Conservation (phyloP, 805 yeast genomes). For the Yamadazyma ubonensis region DNA sequence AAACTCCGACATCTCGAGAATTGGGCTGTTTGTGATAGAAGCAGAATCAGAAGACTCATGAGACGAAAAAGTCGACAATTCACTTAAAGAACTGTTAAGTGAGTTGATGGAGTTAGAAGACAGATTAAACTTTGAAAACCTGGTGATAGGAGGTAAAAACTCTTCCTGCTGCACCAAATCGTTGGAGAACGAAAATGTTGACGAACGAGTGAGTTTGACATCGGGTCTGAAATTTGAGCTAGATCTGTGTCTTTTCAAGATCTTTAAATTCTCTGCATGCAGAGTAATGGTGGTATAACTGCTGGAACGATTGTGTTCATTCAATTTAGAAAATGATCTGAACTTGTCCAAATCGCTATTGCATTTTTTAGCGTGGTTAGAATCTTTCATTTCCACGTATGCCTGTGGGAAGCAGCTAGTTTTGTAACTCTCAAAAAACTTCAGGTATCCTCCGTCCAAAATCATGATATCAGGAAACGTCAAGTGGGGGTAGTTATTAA, state of each 20-base stretch:
- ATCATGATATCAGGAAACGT: slow-evolving; percentile 87
- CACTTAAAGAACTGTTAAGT: slow-evolving; percentile 22
- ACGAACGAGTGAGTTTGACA: slow-evolving; percentile 21
- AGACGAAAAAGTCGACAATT: slow-evolving; percentile 17
- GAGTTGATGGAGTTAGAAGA: slow-evolving; percentile 18
- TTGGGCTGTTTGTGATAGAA: slow-evolving; percentile 28
- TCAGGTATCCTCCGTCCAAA: slow-evolving; percentile 87
- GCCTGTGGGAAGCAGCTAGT: slow-evolving; percentile 69
- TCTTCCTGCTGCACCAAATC: slow-evolving; percentile 17
- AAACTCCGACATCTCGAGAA: slow-evolving; percentile 17
- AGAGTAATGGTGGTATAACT: slow-evolving; percentile 31
- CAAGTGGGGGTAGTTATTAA: slow-evolving; percentile 74
- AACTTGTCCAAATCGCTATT: slow-evolving; percentile 47
- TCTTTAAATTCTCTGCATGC: slow-evolving; percentile 27
- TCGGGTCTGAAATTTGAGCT: slow-evolving; percentile 15
- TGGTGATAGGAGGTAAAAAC: slow-evolving; percentile 30
- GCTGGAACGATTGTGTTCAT: slow-evolving; percentile 29
- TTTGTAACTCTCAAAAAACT: slow-evolving; percentile 61
- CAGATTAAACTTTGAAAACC: slow-evolving; percentile 18
- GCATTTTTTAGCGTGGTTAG: slow-evolving; percentile 37
- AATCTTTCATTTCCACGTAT: slow-evolving; percentile 79
- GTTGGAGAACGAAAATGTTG: slow-evolving; percentile 24
- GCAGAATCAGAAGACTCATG: slow-evolving; percentile 15
- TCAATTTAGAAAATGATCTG: slow-evolving; percentile 41
- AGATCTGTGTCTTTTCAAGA: slow-evolving; percentile 30